phyloP scores from a whole-genome alignment of 345 rosid species.

The Salix udensis region DNA sequence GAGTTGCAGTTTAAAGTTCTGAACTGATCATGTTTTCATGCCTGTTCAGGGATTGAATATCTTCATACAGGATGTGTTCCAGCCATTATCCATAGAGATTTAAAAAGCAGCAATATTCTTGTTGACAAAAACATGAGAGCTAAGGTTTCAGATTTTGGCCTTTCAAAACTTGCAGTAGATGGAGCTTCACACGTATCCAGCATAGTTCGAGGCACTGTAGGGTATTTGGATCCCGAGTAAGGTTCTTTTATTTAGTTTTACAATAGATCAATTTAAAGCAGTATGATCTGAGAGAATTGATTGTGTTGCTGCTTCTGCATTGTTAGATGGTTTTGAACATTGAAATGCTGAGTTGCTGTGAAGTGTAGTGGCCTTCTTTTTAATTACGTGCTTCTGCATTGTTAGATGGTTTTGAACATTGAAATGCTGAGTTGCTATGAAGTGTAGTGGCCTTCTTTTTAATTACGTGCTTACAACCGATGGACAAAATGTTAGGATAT shows the following conservation, averaged over 20 bases:
- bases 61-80: conserved; percentile 98
- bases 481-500: neutral
- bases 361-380: neutral
- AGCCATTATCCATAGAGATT: conserved; percentile 88
- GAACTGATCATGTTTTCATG: conserved; percentile 2
- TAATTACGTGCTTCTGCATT: neutral
- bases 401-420: neutral
- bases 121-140: conserved; percentile 82
- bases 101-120: conserved; percentile 93
- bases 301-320: neutral
- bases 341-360: neutral
- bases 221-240: conserved; percentile 99
- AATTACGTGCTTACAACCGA: conserved; percentile 3
- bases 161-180: conserved; percentile 80
- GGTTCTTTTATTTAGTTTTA: conserved; percentile 23
- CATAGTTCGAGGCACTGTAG: conserved; percentile 96
- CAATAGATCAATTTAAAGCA: conserved; percentile 4
- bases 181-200: conserved; percentile 96
- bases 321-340: neutral
- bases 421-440: neutral
- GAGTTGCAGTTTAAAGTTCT: conserved; percentile 9
- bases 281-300: neutral
- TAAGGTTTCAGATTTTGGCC: conserved; percentile 96
- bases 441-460: neutral
- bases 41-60: conserved; percentile 77